A percentile compares a stretch with the other conserved stretches of the same genome.
phyloP scores from a whole-genome alignment of 495 filamentous ascomycete species.

The Aspergillus ellipticus region DNA sequence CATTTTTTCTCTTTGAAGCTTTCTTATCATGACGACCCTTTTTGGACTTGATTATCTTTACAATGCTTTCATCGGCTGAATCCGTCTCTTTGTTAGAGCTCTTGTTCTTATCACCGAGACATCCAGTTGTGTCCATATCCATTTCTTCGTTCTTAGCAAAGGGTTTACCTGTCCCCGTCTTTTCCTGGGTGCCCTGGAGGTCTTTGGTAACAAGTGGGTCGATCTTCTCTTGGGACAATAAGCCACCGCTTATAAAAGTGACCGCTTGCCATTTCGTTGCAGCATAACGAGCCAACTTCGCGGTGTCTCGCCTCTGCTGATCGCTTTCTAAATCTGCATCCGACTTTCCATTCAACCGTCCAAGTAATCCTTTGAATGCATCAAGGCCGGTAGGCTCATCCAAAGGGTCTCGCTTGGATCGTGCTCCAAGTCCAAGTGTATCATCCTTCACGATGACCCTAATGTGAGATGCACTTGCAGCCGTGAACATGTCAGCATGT shows the following conservation, averaged over 20 bases:
- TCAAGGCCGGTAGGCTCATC: slow-evolving; percentile 75
- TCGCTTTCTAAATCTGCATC: slow-evolving; percentile 65
- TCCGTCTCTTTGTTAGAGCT: slow-evolving; percentile 22
- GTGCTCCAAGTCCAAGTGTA: slow-evolving; percentile 82
- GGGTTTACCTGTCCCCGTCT: slow-evolving; percentile 9
- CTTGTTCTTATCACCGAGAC: background rate
- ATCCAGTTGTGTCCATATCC: too few species aligned
- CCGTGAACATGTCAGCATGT: slow-evolving; percentile 70
- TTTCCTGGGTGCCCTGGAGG: slow-evolving; percentile 4
- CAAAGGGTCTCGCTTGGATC: slow-evolving; percentile 52
- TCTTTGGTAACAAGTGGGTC: slow-evolving; percentile 25
- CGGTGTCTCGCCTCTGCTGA: slow-evolving; percentile 54
- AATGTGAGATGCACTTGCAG: slow-evolving; percentile 73
- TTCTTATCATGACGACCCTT: slow-evolving; percentile 18
- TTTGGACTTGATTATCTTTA: slow-evolving; percentile 24
- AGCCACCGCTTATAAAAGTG: slow-evolving; percentile 76
- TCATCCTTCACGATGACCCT: slow-evolving; percentile 81
- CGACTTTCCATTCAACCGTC: slow-evolving; percentile 83
- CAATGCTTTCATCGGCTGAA: slow-evolving; percentile 6
- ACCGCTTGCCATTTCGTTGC: slow-evolving; percentile 68
- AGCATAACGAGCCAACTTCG: slow-evolving; percentile 63
- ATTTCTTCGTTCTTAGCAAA: background rate
- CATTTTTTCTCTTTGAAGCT: slow-evolving; percentile 45
- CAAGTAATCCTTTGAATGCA: slow-evolving; percentile 77
- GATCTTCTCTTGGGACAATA: slow-evolving; percentile 66